phyloP scores from a whole-genome alignment of 371 early-diverging fungal species.

The Lichtheimia hyalospora region DNA sequence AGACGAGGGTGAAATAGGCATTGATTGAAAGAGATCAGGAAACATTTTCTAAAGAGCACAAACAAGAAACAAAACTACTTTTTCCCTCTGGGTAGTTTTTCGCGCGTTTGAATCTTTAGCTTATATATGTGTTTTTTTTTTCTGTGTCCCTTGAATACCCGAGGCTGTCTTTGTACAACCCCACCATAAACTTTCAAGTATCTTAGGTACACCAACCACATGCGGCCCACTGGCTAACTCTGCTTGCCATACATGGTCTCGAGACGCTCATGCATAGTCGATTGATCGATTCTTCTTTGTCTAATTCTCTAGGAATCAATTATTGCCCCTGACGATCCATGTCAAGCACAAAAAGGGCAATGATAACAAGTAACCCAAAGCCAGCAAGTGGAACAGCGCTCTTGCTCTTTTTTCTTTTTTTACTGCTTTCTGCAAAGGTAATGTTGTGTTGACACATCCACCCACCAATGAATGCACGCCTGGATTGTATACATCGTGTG shows the following conservation, averaged over 20 bases:
- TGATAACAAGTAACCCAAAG: neutral
- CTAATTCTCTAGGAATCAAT: neutral
- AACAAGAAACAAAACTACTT: neutral
- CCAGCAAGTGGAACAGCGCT: too few relatives aligned
- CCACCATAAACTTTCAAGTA: too few relatives aligned
- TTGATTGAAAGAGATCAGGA: neutral
- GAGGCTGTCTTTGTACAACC: neutral
- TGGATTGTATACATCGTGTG: conserved; percentile 9
- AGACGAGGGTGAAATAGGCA: neutral
- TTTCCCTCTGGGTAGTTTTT: neutral
- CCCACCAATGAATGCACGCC: conserved; percentile 11
- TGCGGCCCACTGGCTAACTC: too few relatives aligned
- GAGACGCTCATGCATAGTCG: too few relatives aligned
- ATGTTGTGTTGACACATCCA: too few relatives aligned
- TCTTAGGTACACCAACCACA: too few relatives aligned
- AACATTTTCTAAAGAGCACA: conserved; percentile 1
- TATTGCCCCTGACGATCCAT: neutral
- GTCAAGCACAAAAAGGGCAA: conserved; percentile 1
- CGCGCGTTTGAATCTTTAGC: neutral
- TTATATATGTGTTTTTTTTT: conserved; percentile 5
- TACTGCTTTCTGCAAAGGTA: too few relatives aligned
- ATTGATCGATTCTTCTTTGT: conserved; percentile 1
- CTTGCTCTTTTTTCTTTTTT: too few relatives aligned
- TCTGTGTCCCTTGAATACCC: conserved; percentile 6
- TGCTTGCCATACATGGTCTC: too few relatives aligned